Conservation (phyloP, 306 rosid genomes). For the Quercus bicolor region DNA sequence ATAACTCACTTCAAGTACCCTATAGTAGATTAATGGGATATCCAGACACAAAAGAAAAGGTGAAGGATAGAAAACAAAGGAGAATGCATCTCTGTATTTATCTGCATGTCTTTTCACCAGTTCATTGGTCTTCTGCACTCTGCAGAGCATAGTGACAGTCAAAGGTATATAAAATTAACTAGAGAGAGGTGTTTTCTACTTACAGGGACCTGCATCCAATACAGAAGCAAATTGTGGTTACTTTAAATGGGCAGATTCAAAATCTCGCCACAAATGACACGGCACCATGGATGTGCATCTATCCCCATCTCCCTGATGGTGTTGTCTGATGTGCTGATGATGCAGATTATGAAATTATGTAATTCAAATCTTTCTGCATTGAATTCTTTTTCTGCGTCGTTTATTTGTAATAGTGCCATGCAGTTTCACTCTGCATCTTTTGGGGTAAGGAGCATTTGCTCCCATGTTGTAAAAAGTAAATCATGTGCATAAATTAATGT, state of each 20-base stretch:
- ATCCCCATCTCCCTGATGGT: background rate
- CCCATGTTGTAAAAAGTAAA: too few species aligned
- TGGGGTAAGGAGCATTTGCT: background rate
- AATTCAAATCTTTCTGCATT: background rate
- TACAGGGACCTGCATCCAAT: slow-evolving; percentile 85
- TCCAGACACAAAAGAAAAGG: background rate
- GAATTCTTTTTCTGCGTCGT: background rate
- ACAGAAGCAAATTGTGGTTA: slow-evolving; percentile 89
- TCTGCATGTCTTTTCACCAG: background rate
- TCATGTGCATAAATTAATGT: too few species aligned
- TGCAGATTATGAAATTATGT: background rate
- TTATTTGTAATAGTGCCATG: background rate
- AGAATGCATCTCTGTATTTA: too few species aligned
- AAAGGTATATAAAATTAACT: background rate
- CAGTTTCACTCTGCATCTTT: background rate
- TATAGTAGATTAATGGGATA: background rate
- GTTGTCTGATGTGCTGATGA: background rate
- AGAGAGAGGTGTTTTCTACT: slow-evolving; percentile 13
- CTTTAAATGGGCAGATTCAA: slow-evolving; percentile 90
- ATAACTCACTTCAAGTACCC: background rate
- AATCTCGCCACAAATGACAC: slow-evolving; percentile 49
- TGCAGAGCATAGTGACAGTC: background rate
- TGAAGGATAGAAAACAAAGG: too few species aligned
- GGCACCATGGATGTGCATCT: background rate
- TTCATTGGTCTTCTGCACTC: background rate